Evolutionary conservation across 164 flowering plant genomes (phyloP).

Genomic region (Pachysandra terminalis): DNA sequence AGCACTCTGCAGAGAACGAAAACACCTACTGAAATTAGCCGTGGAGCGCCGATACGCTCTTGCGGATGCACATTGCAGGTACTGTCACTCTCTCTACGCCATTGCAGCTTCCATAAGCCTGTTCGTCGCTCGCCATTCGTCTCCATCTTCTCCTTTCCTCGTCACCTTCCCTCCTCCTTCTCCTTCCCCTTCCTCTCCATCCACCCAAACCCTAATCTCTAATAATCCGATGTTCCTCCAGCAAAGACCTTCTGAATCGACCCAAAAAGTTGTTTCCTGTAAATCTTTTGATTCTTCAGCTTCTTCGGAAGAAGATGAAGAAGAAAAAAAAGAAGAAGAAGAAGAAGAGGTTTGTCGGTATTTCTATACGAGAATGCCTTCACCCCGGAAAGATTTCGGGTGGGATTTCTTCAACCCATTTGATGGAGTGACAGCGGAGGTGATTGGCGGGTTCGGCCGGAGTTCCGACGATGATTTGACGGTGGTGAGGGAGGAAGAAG

Average conservation of each 20-base stretch:
- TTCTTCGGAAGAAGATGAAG: slow-evolving; percentile 35
- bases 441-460: slow-evolving; percentile 42
- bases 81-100: slow-evolving; percentile 38
- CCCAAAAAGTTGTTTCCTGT: slow-evolving; percentile 37
- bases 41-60: slow-evolving; percentile 39
- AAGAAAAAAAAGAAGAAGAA: slow-evolving; percentile 15
- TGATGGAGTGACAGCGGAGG: slow-evolving; percentile 49
- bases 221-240: slow-evolving; percentile 70
- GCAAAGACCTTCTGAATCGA: slow-evolving; percentile 46
- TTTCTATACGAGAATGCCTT: slow-evolving; percentile 55
- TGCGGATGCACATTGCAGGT: slow-evolving; percentile 47
- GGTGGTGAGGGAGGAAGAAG: slow-evolving; percentile 81
- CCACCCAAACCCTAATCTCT: slow-evolving; percentile 35
- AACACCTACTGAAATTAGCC: slow-evolving; percentile 38
- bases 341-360: slow-evolving; percentile 34
- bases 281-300: slow-evolving; percentile 28
- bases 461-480: slow-evolving; percentile 69
- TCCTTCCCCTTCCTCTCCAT: slow-evolving; percentile 25
- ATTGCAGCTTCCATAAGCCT: slow-evolving; percentile 46
- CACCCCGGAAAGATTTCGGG: slow-evolving; percentile 62
- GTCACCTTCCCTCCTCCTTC: slow-evolving; percentile 29
- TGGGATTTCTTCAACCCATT: slow-evolving; percentile 82
- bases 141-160: slow-evolving; percentile 36
- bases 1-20: slow-evolving; percentile 38
- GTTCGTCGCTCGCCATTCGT: slow-evolving; percentile 44